Percentiles rank a stretch among this genome's conserved stretches.
phyloP scores from a whole-genome alignment of 2,329 filamentous ascomycete species.

The Microsporum ferrugineum region DNA sequence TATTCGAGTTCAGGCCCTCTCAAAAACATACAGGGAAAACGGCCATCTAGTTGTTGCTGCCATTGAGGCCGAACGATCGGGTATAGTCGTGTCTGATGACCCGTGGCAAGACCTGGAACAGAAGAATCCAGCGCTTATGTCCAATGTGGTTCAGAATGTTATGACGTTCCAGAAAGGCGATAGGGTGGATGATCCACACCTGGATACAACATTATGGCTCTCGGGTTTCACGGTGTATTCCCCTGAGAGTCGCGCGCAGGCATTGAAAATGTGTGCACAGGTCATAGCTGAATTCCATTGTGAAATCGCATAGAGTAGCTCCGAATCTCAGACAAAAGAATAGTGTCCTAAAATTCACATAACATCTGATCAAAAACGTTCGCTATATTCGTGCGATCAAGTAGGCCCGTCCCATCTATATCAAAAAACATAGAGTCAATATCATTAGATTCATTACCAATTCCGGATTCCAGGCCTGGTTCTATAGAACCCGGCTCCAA shows the following conservation, averaged over 20 bases:
- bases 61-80: background rate
- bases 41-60: background rate
- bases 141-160: background rate
- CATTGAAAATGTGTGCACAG: background rate
- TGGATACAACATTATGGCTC: background rate
- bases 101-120: background rate
- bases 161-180: background rate
- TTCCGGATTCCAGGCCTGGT: background rate
- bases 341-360: background rate
- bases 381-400: background rate
- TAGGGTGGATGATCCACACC: background rate
- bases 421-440: background rate
- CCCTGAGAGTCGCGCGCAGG: background rate
- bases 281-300: background rate
- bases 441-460: background rate
- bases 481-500: background rate
- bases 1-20: background rate
- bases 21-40: background rate
- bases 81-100: background rate
- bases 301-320: background rate
- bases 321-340: background rate
- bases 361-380: slow-evolving; percentile 4
- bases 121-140: background rate
- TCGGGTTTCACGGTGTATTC: background rate
- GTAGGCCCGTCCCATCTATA: background rate